These are phyloP conservation scores for Voacanga thouarsii DNA, from an alignment of 257 asterid species.

Conservation along the genomic window DNA sequence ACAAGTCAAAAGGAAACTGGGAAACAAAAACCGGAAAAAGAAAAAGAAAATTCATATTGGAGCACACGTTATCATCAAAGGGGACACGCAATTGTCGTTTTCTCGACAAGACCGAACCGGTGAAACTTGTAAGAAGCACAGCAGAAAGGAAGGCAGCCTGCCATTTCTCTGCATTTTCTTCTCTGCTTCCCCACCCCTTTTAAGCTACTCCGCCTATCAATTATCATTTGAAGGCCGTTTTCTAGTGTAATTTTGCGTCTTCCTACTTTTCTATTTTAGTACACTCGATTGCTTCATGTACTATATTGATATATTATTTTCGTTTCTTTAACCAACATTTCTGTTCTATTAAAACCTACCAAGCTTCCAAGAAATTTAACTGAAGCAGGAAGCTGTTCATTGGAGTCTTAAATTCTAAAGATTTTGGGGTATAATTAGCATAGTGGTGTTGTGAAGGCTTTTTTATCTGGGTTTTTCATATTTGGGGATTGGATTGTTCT, in stretches of 20 bases:
- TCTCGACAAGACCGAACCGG: background rate
- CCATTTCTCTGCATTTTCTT: conserved; percentile 42
- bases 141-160: conserved; percentile 20
- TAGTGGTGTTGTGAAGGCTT: background rate
- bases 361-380: background rate
- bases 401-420: background rate
- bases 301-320: conserved; percentile 4
- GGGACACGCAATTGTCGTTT: conserved; percentile 34
- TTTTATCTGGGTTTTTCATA: background rate
- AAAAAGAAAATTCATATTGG: background rate
- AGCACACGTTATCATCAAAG: conserved; percentile 9
- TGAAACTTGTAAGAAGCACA: background rate
- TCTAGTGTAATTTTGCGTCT: background rate
- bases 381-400: background rate
- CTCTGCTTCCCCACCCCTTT: conserved; percentile 26
- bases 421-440: background rate
- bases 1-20: background rate
- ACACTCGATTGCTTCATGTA: background rate
- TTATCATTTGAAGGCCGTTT: conserved; percentile 8
- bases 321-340: background rate
- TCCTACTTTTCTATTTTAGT: background rate
- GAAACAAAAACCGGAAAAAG: background rate
- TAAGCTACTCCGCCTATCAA: background rate
- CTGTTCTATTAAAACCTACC: conserved; percentile 1
- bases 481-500: background rate